Evolutionary conservation across 2,329 filamentous ascomycete species (phyloP).

Genomic region (Beauveria scarabaeidicola): DNA sequence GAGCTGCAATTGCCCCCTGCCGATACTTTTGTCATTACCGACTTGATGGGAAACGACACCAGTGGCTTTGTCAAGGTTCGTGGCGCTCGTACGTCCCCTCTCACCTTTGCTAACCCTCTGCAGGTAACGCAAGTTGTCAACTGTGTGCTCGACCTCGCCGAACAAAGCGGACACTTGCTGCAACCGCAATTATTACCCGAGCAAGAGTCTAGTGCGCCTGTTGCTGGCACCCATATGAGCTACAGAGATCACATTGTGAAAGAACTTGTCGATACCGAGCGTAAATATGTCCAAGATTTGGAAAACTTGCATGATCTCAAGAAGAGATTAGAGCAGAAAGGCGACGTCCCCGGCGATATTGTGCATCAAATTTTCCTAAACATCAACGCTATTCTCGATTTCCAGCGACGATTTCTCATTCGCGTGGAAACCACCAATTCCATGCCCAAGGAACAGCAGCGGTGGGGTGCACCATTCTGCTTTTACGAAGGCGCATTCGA

Average conservation of each 20-base stretch:
- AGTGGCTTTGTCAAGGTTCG: constrained; percentile 90
- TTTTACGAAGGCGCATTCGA: constrained; percentile 79
- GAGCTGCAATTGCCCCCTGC: constrained; percentile 70
- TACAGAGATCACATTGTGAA: constrained; percentile 81
- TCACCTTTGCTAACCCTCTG: constrained; percentile 1
- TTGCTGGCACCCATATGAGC: constrained; percentile 57
- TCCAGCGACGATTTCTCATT: constrained; percentile 90
- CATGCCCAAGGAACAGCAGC: constrained; percentile 64
- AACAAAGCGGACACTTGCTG: constrained; percentile 65
- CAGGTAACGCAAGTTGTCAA: constrained; percentile 87
- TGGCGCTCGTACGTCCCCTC: background rate
- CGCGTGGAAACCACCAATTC: constrained; percentile 93
- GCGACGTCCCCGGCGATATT: constrained; percentile 78
- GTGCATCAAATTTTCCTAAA: constrained; percentile 96
- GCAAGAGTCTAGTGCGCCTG: constrained; percentile 35
- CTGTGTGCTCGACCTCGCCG: constrained; percentile 77
- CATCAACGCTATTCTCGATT: constrained; percentile 88
- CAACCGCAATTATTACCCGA: constrained; percentile 51
- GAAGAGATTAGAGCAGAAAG: constrained; percentile 79
- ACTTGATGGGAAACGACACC: constrained; percentile 88
- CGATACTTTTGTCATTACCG: constrained; percentile 85
- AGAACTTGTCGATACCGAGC: constrained; percentile 88
- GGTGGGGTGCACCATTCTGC: constrained; percentile 91
- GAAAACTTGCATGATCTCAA: constrained; percentile 91
- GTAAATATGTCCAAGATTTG: constrained; percentile 95